These are phyloP conservation scores for Cercophora samala DNA, from an alignment of 495 filamentous ascomycete species.

Conservation along the genomic window DNA sequence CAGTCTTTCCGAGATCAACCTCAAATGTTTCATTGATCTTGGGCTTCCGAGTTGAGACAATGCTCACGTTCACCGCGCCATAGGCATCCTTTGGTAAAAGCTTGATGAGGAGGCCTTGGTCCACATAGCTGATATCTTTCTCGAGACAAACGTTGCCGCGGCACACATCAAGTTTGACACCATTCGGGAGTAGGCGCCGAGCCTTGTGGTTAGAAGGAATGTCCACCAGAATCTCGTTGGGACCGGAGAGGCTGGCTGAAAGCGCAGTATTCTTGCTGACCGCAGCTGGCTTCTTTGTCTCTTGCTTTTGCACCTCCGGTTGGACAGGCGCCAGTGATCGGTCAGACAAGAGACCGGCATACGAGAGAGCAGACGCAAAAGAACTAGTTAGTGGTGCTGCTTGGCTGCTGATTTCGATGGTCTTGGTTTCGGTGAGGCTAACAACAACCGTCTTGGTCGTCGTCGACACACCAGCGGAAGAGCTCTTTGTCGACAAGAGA, in stretches of 20 bases:
- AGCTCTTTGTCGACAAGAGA: constrained; percentile 11
- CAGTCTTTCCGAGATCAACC: constrained; percentile 42
- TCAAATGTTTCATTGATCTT: constrained; percentile 47
- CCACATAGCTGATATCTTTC: constrained; percentile 41
- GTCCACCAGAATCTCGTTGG: constrained; percentile 40
- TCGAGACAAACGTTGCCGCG: constrained; percentile 39
- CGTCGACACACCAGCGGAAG: constrained; percentile 33
- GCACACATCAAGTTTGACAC: constrained; percentile 43
- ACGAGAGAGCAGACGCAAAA: constrained; percentile 38
- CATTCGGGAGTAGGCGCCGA: constrained; percentile 41
- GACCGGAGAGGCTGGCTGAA: constrained; percentile 36
- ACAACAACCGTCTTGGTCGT: constrained; percentile 31
- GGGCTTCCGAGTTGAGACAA: constrained; percentile 43
- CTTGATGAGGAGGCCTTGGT: constrained; percentile 46
- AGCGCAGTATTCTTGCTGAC: constrained; percentile 31
- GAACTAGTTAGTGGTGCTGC: constrained; percentile 42
- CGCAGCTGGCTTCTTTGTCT: constrained; percentile 15
- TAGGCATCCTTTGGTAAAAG: constrained; percentile 40
- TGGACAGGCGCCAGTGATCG: constrained; percentile 13
- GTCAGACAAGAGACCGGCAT: constrained; percentile 40
- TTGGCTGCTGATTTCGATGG: constrained; percentile 27
- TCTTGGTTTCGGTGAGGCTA: constrained; percentile 40
- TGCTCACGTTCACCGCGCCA: constrained; percentile 42
- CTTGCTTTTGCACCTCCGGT: constrained; percentile 9
- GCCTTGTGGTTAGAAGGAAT: constrained; percentile 39